Base-by-base conservation (phyloP, 2,329 filamentous ascomycete species). In the Phaeosphaeriaceae sp. region DNA sequence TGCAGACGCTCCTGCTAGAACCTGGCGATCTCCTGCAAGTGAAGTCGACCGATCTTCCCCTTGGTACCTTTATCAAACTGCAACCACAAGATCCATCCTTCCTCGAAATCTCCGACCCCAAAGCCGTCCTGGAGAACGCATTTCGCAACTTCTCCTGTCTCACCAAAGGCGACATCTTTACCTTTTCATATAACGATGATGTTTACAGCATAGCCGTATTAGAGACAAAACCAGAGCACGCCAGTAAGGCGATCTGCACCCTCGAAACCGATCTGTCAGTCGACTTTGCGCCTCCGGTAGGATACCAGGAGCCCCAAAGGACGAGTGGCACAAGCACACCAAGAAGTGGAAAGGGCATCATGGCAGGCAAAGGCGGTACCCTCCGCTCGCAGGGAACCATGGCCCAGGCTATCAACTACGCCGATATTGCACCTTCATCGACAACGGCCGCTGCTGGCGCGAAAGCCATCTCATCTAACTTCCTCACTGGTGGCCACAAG, bases 381-480 rank as follows among this genome's bases (percentile, higher is more conserved):
- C 74, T 97, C 18, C 92, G 95, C 73, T 85, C 81, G 54, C 90
- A 96, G 64, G 94, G 94, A 9, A 92, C 87, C 52, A 99, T 99
- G 94, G 92, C 94, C 0, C 91, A 96, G 66, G 85, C 91, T n/a
- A 97, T 99, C 79, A 97, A 97, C 79, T 99, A 97, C 75, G 84
- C 86, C 43, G 84, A 92, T 26, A 96, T 99, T 60, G 90, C 92
- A 0, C 92, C 94, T 1, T 86, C 86, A 3, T 83, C 90, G 6
- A 84, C 81, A 2, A 81, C 86, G 12, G 86, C 85, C 12, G 84
- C 83, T 5, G 79, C 80, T 7, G 85, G 84, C 30, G 83, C 84
- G 9, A 82, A 81, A 60, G 83, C 84, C 4, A 80, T 82, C 2
- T 83, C 87, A 0, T 92, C 90, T 1, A 88, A 94, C 70, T 97